Evolutionary conservation across 177 flowering plant species (phyloP).

Genomic region (Tripterygium wilfordii): DNA sequence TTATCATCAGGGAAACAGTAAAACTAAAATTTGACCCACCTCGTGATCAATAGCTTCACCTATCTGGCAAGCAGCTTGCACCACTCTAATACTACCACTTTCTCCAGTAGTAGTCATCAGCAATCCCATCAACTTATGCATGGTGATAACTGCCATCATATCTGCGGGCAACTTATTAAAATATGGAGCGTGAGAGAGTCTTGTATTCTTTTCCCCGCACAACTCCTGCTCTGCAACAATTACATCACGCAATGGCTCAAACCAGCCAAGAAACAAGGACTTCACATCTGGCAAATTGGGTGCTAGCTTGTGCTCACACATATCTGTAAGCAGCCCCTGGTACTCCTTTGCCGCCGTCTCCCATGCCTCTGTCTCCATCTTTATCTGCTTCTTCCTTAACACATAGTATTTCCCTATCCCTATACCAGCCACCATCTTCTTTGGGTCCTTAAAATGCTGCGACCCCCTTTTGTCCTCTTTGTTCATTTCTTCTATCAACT

Average conservation of each 20-base stretch:
- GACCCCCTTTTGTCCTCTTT: conserved; percentile 12
- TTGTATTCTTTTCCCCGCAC: conserved; percentile 33
- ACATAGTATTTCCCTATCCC: conserved; percentile 23
- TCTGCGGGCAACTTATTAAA: conserved; percentile 71
- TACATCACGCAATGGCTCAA: conserved; percentile 53
- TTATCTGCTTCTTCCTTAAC: conserved; percentile 45
- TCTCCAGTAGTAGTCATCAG: conserved; percentile 62
- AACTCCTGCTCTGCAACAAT: conserved; percentile 60
- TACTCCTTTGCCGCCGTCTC: conserved; percentile 60
- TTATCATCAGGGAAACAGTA: neutral
- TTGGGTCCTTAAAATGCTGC: conserved; percentile 19
- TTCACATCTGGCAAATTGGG: conserved; percentile 70
- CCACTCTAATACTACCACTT: conserved; percentile 45
- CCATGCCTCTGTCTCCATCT: conserved; percentile 74
- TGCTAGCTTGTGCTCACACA: conserved; percentile 67
- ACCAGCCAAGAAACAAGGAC: conserved; percentile 71
- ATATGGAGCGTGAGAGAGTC: conserved; percentile 41
- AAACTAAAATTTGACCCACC: conserved; percentile 31
- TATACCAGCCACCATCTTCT: conserved; percentile 31
- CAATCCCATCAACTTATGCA: conserved; percentile 92
- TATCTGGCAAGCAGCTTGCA: conserved; percentile 64
- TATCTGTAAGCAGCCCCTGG: conserved; percentile 44
- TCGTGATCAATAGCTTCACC: conserved; percentile 96
- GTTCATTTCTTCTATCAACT: conserved; percentile 22
- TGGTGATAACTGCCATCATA: conserved; percentile 91